Evolutionary conservation across 2,329 filamentous ascomycete species (phyloP), one percentile per base, ranked within the genome.

Genomic region (Phyllosticta capitalensis): DNA sequence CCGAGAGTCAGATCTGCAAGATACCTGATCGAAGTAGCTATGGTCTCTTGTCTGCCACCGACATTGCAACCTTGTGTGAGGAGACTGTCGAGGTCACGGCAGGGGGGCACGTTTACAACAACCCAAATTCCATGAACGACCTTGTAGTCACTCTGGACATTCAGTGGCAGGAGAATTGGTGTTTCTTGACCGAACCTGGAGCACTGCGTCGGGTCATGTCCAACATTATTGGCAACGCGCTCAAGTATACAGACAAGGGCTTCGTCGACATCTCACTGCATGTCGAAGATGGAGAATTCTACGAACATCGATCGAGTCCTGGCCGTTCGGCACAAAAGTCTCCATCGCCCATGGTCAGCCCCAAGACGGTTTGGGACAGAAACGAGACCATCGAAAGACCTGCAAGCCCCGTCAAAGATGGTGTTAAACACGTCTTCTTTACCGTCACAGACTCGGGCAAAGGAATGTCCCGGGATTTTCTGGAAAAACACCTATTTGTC

Each of bases 401-500:
- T 6, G 33, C 28, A 17, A 30, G 33, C 30, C 3, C 22, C 9
- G 26, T 26, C 38, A 59, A 59, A 26, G 64, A 70, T n/a, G 50
- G 22, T 3, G 38, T 59, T n/a, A 59, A 59, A 48, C 33, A 54
- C 5, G 38, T 54, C 63, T 66, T 9, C 66, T 73, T 69, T 24
- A 71, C 68, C 2, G 68, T 74, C 6, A 67, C 67, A 17, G 72
- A 75, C 33, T 72, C 71, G 17, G 72, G 72, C n/a, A 72, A 72
- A 24, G 72, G 72, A 2, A 75, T 75, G 70, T 73, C 71, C 1
- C 66, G 71, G 48, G 70, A 74, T 38, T 75, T 73, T 55, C 65
- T 74, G 49, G 67, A 71, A 60, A 67, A 68, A 45, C 66, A 69
- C 51, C 63, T 74, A 0, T 74, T 71, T 61, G 69, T 71, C 45